Conservation (phyloP, 1,284 basidiomycete species). For the Tilletia indica region DNA sequence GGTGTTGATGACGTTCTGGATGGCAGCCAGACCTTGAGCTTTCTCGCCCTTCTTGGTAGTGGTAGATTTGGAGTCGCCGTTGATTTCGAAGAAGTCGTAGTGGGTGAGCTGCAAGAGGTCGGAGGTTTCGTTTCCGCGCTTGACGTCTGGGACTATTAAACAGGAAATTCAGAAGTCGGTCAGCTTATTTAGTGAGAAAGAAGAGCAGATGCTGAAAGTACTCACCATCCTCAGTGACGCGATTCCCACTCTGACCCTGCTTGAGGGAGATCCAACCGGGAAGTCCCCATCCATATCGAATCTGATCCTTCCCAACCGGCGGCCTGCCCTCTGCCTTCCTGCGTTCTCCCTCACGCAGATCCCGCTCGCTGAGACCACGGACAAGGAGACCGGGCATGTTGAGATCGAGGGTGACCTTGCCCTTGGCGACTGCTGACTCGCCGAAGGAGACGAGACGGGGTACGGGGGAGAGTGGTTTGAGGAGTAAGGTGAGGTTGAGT, state of each 20-base stretch:
- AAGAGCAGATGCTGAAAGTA: neutral
- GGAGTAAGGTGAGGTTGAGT: slow-evolving; percentile 42
- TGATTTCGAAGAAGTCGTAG: slow-evolving; percentile 50
- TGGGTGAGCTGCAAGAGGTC: slow-evolving; percentile 39
- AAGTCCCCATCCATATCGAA: slow-evolving; percentile 30
- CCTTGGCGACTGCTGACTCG: slow-evolving; percentile 34
- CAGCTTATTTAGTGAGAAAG: slow-evolving; percentile 24
- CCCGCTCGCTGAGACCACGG: slow-evolving; percentile 37
- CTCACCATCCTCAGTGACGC: slow-evolving; percentile 33
- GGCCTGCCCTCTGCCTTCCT: slow-evolving; percentile 24
- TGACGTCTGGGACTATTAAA: slow-evolving; percentile 18
- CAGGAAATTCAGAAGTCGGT: no score
- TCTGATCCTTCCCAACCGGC: neutral
- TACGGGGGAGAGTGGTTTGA: slow-evolving; percentile 43
- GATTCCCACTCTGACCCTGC: slow-evolving; percentile 34
- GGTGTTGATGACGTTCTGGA: slow-evolving; percentile 14
- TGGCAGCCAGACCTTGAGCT: neutral
- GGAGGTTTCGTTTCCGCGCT: slow-evolving; percentile 33
- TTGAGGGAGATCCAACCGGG: slow-evolving; percentile 38
- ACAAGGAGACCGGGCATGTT: slow-evolving; percentile 39
- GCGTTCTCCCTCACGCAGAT: slow-evolving; percentile 30
- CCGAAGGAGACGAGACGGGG: slow-evolving; percentile 41
- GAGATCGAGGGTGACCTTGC: slow-evolving; percentile 41
- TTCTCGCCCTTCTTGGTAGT: neutral
- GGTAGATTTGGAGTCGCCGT: slow-evolving; percentile 16